Percentiles rank a stretch among this genome's conserved stretches.
phyloP scores from a whole-genome alignment of 2,329 filamentous ascomycete genomes.

The Lachnellula occidentalis region DNA sequence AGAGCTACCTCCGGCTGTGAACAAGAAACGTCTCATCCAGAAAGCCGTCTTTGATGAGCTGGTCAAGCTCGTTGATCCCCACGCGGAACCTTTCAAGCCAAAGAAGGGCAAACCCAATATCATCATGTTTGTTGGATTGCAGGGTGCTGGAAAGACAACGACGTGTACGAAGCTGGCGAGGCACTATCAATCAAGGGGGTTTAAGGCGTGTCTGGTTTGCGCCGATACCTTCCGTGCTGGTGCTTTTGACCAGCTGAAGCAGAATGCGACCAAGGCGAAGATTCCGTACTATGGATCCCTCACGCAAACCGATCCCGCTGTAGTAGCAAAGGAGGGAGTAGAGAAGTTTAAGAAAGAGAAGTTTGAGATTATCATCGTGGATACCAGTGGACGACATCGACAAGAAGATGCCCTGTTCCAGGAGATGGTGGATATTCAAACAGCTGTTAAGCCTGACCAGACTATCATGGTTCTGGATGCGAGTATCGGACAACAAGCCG shows the following conservation, averaged over 20 bases:
- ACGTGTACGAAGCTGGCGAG: slow-evolving; percentile 95
- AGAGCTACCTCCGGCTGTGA: slow-evolving; percentile 81
- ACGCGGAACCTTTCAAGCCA: slow-evolving; percentile 90
- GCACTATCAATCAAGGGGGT: slow-evolving; percentile 90
- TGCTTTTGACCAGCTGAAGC: slow-evolving; percentile 97
- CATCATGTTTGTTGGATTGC: slow-evolving; percentile 98
- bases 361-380: slow-evolving; percentile 98
- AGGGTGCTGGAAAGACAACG: slow-evolving; percentile 96
- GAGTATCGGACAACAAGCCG: slow-evolving; percentile 92
- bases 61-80: slow-evolving; percentile 90
- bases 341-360: slow-evolving; percentile 98
- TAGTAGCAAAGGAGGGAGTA: slow-evolving; percentile 90
- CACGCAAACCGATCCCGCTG: slow-evolving; percentile 91
- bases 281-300: slow-evolving; percentile 97
- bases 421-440: slow-evolving; percentile 96
- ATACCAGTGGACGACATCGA: slow-evolving; percentile 90
- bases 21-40: slow-evolving; percentile 98
- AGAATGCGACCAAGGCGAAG: slow-evolving; percentile 98
- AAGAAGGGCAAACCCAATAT: slow-evolving; percentile 95
- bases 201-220: slow-evolving; percentile 90
- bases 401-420: slow-evolving; percentile 94
- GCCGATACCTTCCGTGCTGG: slow-evolving; percentile 98
- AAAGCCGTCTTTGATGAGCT: slow-evolving; percentile 97
- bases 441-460: slow-evolving; percentile 84
- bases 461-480: slow-evolving; percentile 98